phyloP scores from a whole-genome alignment of 805 yeast genomes.

The Candida argentea region DNA sequence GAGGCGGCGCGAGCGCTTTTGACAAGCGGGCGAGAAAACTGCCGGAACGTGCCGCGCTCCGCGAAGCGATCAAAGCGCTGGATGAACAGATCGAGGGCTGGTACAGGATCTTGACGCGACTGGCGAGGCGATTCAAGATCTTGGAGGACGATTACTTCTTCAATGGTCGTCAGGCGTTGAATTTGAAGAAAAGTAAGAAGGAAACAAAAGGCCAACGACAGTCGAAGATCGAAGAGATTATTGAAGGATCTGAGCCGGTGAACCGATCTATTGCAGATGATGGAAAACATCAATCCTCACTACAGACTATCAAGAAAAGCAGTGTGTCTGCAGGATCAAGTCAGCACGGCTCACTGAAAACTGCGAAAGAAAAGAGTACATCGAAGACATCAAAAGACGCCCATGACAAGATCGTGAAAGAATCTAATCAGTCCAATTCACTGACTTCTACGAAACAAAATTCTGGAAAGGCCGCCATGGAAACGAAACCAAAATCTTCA shows the following conservation, averaged over 20 bases:
- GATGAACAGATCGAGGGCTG: conserved; percentile 94
- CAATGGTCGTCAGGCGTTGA: conserved; percentile 2
- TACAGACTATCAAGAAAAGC: too few species aligned
- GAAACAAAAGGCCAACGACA: neutral
- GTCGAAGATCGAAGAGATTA: too few species aligned
- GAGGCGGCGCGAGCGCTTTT: conserved; percentile 30
- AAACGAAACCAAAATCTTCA: neutral
- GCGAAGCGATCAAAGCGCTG: conserved; percentile 52
- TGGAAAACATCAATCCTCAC: too few species aligned
- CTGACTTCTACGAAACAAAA: too few species aligned
- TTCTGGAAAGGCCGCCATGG: conserved; percentile 2
- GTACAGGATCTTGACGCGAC: conserved; percentile 64
- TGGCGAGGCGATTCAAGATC: conserved; percentile 50
- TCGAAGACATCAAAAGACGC: neutral
- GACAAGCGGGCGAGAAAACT: conserved; percentile 42
- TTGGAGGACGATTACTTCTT: conserved; percentile 50
- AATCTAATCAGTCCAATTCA: too few species aligned
- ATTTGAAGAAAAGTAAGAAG: neutral
- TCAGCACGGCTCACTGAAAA: too few species aligned
- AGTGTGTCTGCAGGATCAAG: too few species aligned
- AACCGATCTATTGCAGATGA: too few species aligned
- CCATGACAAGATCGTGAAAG: too few species aligned
- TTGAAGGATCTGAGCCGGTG: too few species aligned
- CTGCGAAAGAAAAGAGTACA: neutral
- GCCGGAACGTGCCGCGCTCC: conserved; percentile 40